A percentile compares a stretch with the other conserved stretches of the same genome.
Conservation (phyloP, 163 green algal species). For the Chlamydomonas reinhardtii region DNA sequence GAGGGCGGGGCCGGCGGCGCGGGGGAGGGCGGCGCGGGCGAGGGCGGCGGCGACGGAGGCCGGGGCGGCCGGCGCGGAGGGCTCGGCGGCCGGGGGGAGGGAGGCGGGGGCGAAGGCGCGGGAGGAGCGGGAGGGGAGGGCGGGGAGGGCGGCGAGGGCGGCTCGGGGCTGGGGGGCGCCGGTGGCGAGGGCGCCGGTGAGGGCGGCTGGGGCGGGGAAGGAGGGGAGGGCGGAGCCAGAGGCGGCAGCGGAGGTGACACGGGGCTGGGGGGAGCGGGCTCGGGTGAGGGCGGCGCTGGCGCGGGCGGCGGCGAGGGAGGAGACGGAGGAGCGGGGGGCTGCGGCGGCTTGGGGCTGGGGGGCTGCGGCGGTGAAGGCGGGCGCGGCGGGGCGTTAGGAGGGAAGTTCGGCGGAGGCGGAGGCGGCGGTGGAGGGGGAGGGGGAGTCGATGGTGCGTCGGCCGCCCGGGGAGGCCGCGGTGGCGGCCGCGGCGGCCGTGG, state of each 20-base stretch:
- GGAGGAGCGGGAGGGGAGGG: background rate
- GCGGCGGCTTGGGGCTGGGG: background rate
- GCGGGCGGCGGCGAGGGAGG: background rate
- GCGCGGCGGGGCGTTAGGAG: background rate
- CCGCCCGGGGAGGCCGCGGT: background rate
- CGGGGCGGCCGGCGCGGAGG: too few species aligned
- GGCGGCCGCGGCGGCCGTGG: slow-evolving; percentile 7
- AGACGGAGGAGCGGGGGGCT: background rate
- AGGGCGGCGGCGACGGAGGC: too few species aligned
- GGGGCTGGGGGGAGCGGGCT: too few species aligned
- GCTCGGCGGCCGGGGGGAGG: too few species aligned
- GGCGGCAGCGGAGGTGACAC: too few species aligned
- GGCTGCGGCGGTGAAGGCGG: background rate
- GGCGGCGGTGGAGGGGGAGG: slow-evolving; percentile 9
- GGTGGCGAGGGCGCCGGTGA: background rate
- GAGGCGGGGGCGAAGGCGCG: too few species aligned
- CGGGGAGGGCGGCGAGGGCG: too few species aligned
- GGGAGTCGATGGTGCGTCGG: background rate
- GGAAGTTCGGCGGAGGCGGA: background rate
- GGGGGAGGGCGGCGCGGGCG: too few species aligned
- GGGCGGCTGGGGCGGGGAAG: background rate
- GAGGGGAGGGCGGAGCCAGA: background rate
- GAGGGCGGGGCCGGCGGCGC: too few species aligned
- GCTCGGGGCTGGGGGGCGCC: too few species aligned
- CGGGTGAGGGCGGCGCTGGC: background rate